Evolutionary conservation across 257 asterid genomes (phyloP), one percentile per base, ranked within the genome.

Genomic region (Salvia splendens): DNA sequence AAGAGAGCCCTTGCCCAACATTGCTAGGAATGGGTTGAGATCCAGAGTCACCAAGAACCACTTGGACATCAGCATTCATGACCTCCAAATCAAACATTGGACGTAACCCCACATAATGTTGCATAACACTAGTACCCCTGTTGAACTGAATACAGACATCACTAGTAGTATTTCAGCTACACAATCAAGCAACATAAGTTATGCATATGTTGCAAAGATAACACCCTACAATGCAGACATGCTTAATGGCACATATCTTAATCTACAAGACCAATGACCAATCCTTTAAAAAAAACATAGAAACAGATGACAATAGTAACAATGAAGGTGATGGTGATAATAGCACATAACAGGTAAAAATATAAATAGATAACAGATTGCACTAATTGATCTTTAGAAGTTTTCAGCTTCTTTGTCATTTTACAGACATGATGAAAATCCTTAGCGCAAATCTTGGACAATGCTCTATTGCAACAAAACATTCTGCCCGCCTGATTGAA

Each of bases 41-140:
- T 71, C 82, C 93, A 62, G 85, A 72, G 40, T 84, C 99, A 41
- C 96, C 97, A 69, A 91, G 90, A 83, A 91, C 96, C 75, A 88
- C 73, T 84, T 72, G 68, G 56, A 85, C 91, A 77, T 94, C 99
- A 73, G 76, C 88, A 81, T 87, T 92, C 96, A 87, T 80, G 62
- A 92, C 91, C 82, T 85, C 96, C 68, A 87, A 75, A 69, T 92
- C 96, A 82, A 89, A 92, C 98, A 92, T 92, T 68, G 98, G 96
- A 16, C 96, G 92, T 60, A 92, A 76, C 60, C 98, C 98, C 67
- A 92, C 98, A 71, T 89, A 92, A 75, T 92, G 98, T 83, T 92
- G 96, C 98, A 92, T 92, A 40, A 95, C 96, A 72, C 98, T 89
- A 53, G 95, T 92, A 49, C 98, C 98, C 77, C 95, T 84, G 86